phyloP scores from a whole-genome alignment of 2,329 filamentous ascomycete species.

The Catunica adiposa region DNA sequence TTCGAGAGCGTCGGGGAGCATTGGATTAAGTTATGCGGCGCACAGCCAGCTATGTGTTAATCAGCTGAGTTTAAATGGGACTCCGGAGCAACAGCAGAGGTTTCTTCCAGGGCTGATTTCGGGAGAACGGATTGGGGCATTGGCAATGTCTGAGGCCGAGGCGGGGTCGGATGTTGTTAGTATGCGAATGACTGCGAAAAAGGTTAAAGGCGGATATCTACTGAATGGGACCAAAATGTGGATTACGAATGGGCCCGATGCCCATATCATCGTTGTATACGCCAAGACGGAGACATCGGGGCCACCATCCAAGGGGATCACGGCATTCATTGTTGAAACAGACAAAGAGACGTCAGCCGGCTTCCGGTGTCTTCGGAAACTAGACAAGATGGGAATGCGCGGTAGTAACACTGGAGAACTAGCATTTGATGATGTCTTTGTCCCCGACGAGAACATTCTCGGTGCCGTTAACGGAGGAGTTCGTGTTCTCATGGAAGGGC shows the following conservation, averaged over 20 bases:
- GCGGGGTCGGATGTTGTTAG: conserved; percentile 87
- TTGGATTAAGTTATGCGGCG: conserved; percentile 83
- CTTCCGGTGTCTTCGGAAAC: conserved; percentile 75
- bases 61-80: conserved; percentile 83
- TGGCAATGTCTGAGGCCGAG: conserved; percentile 90
- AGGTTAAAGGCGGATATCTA: conserved; percentile 68
- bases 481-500: conserved; percentile 83
- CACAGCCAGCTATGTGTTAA: conserved; percentile 96
- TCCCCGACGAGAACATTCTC: conserved; percentile 66
- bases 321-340: conserved; percentile 76
- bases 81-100: conserved; percentile 56
- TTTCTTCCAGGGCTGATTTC: conserved; percentile 69
- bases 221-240: conserved; percentile 95
- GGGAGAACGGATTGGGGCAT: conserved; percentile 64
- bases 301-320: conserved; percentile 77
- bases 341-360: conserved; percentile 37
- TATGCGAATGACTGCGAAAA: conserved; percentile 75
- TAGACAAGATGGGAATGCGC: conserved; percentile 97
- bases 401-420: conserved; percentile 93
- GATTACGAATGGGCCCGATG: conserved; percentile 96
- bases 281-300: conserved; percentile 57
- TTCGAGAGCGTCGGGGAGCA: conserved; percentile 66
- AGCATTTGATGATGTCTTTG: conserved; percentile 78
- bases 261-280: conserved; percentile 88
- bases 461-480: conserved; percentile 70